Evolutionary conservation across 2,329 filamentous ascomycete species (phyloP).

Genomic region (Clarireedia monteithiana): DNA sequence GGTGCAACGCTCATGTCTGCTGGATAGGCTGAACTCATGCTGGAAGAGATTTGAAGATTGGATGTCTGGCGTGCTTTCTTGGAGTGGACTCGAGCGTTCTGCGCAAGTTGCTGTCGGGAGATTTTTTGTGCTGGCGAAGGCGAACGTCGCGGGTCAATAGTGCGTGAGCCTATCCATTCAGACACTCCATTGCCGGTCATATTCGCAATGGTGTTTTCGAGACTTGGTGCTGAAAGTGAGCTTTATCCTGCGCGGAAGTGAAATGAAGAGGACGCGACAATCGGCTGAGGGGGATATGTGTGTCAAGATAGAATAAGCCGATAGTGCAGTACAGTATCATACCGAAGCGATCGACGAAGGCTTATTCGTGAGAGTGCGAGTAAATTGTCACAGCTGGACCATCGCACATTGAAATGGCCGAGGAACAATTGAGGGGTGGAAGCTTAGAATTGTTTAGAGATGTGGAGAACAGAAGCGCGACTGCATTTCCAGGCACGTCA

Average conservation of each 20-base stretch:
- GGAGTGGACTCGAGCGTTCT: neutral
- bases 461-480: no score
- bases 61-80: neutral
- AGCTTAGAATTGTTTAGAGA: neutral
- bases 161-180: neutral
- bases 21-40: neutral
- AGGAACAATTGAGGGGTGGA: neutral
- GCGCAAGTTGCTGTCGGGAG: neutral
- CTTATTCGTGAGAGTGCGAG: neutral
- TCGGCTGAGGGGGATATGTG: no score
- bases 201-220: neutral
- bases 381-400: no score
- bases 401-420: no score
- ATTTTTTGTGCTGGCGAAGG: neutral
- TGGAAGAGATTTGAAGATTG: neutral
- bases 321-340: no score
- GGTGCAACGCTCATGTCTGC: neutral
- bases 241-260: no score
- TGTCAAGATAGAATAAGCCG: no score
- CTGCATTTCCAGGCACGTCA: neutral
- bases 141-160: neutral
- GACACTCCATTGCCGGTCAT: neutral
- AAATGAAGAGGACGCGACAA: no score
- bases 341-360: neutral
- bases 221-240: no score